Evolutionary conservation across 192 early-diverging fungal genomes (phyloP).

Genomic region (Glomus cerebriforme): DNA sequence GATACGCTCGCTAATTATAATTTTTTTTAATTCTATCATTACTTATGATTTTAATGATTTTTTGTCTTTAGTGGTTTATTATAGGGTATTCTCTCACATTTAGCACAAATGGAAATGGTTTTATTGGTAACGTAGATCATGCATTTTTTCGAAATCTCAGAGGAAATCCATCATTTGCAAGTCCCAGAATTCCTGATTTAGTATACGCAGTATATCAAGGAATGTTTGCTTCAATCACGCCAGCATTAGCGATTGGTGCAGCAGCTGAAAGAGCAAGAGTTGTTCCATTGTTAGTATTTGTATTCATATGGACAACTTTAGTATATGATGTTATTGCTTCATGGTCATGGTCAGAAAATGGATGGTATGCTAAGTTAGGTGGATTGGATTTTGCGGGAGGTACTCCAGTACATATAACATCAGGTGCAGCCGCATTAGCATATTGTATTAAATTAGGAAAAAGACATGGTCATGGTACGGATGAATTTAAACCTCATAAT

Average conservation of each 20-base stretch:
- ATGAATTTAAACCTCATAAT: conserved; percentile 83
- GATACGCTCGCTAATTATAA: neutral
- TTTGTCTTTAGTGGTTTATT: conserved; percentile 83
- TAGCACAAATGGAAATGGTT: conserved; percentile 65
- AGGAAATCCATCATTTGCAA: conserved; percentile 53
- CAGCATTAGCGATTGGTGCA: conserved; percentile 88
- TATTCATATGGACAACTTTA: conserved; percentile 91
- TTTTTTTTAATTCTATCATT: neutral
- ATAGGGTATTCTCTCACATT: conserved; percentile 91
- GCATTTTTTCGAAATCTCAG: conserved; percentile 65
- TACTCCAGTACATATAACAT: conserved; percentile 92
- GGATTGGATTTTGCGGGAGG: conserved; percentile 95
- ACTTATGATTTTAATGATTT: too few species aligned
- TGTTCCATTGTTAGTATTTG: conserved; percentile 84
- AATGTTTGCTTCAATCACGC: conserved; percentile 91
- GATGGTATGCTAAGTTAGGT: conserved; percentile 73
- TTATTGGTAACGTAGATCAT: conserved; percentile 84
- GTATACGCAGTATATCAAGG: conserved; percentile 86
- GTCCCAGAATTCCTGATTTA: conserved; percentile 69
- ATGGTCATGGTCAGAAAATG: conserved; percentile 93
- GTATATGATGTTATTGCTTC: conserved; percentile 95
- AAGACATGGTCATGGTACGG: conserved; percentile 69
- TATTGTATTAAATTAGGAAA: conserved; percentile 85
- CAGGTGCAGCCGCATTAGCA: conserved; percentile 88
- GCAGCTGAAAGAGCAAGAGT: conserved; percentile 88